phyloP scores from a whole-genome alignment of 2,329 filamentous ascomycete species.

The Phialocephala subalpina region DNA sequence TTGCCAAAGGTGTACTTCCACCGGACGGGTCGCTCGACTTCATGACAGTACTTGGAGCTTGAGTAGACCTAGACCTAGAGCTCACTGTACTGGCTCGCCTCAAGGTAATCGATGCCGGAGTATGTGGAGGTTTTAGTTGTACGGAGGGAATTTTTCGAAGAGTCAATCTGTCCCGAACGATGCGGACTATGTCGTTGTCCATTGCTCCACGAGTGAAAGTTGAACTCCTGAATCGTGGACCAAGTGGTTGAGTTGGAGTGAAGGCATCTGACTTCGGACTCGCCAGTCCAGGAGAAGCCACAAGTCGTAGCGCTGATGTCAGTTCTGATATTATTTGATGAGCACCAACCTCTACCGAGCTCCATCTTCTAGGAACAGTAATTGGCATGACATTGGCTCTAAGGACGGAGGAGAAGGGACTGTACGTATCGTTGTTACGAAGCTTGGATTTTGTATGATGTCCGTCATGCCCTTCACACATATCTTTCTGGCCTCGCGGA shows the following conservation, averaged over 20 bases:
- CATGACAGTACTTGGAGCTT: not conserved
- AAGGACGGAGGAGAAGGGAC: constrained; percentile 6
- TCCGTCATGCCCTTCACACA: constrained; percentile 17
- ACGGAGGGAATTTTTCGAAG: constrained; percentile 27
- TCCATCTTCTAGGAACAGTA: constrained; percentile 36
- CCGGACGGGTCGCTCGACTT: constrained; percentile 1
- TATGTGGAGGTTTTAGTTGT: not conserved
- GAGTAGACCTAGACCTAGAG: not conserved
- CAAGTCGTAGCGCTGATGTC: not conserved
- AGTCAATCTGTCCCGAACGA: constrained; percentile 35
- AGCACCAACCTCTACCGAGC: constrained; percentile 37
- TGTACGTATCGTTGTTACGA: constrained; percentile 16
- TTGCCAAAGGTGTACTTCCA: constrained; percentile 5
- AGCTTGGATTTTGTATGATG: constrained; percentile 9
- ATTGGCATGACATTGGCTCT: constrained; percentile 17
- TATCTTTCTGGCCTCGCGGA: constrained; percentile 15
- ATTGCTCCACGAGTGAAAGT: constrained; percentile 26
- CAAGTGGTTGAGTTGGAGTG: constrained; percentile 7
- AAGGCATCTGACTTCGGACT: constrained; percentile 10
- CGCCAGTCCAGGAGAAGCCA: not conserved
- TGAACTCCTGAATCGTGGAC: constrained; percentile 24
- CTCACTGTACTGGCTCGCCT: constrained; percentile 32
- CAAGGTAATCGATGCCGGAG: constrained; percentile 37
- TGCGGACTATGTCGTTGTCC: constrained; percentile 33
- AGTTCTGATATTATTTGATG: constrained; percentile 17